phyloP scores from a whole-genome alignment of 495 filamentous ascomycete species.

The Penicillium egyptiacum region DNA sequence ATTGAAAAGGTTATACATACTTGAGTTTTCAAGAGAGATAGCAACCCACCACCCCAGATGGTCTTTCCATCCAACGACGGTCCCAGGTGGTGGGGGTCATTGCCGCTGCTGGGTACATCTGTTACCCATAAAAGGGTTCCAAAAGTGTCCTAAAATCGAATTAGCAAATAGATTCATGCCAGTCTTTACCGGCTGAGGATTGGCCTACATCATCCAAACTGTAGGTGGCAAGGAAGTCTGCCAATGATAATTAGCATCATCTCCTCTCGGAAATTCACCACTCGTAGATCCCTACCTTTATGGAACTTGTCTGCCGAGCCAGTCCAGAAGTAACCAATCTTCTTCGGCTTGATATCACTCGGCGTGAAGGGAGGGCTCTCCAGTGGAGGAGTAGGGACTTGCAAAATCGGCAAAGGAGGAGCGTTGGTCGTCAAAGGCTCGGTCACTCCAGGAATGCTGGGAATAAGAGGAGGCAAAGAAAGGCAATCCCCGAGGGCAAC shows the following conservation, averaged over 20 bases:
- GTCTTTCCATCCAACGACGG: slow-evolving; percentile 59
- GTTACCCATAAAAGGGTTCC: slow-evolving; percentile 58
- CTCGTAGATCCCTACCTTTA: slow-evolving; percentile 30
- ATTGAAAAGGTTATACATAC: slow-evolving; percentile 13
- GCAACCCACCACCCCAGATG: slow-evolving; percentile 57
- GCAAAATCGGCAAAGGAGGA: slow-evolving; percentile 58
- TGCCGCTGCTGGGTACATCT: slow-evolving; percentile 60
- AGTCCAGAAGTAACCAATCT: slow-evolving; percentile 66
- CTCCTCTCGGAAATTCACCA: not conserved
- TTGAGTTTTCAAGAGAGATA: slow-evolving; percentile 62
- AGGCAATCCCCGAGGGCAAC: slow-evolving; percentile 28
- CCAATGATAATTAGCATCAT: not conserved
- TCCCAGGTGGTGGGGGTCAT: slow-evolving; percentile 61
- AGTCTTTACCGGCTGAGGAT: not conserved
- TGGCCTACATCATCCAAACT: slow-evolving; percentile 55
- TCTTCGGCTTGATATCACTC: slow-evolving; percentile 61
- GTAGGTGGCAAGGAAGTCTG: slow-evolving; percentile 60
- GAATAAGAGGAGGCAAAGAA: slow-evolving; percentile 56
- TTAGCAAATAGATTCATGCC: slow-evolving; percentile 1
- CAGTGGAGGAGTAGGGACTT: slow-evolving; percentile 57
- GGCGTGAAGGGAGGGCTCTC: slow-evolving; percentile 53
- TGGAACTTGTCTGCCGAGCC: slow-evolving; percentile 60
- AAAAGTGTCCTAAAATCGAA: slow-evolving; percentile 50
- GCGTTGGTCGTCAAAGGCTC: slow-evolving; percentile 50
- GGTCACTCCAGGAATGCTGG: slow-evolving; percentile 57